Conservation (phyloP, 1,139 yeast species). For the Candida tetrigidarum region DNA sequence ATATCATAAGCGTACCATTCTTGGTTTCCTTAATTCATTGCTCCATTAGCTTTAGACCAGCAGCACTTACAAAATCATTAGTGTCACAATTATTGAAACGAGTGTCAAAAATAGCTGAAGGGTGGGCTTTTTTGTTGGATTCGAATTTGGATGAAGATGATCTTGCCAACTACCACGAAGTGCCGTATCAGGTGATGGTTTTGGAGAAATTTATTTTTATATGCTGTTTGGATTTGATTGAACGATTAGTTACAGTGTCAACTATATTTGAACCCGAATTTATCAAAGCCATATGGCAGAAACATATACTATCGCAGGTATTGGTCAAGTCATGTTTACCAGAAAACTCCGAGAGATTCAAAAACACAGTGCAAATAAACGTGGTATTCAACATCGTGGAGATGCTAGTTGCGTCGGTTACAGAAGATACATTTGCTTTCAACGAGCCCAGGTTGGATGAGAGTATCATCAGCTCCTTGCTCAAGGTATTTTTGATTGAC, state of each 20-base stretch:
- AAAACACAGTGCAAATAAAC: constrained; percentile 42
- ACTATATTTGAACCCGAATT: constrained; percentile 27
- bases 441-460: constrained; percentile 23
- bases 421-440: constrained; percentile 34
- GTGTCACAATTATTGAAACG: constrained; percentile 22
- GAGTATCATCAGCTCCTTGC: constrained; percentile 38
- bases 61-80: constrained; percentile 50
- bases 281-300: constrained; percentile 29
- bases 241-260: constrained; percentile 34
- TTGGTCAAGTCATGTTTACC: constrained; percentile 38
- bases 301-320: constrained; percentile 23
- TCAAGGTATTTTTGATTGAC: constrained; percentile 44
- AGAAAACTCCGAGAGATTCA: constrained; percentile 44
- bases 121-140: constrained; percentile 30
- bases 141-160: constrained; percentile 37
- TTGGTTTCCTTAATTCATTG: constrained; percentile 56
- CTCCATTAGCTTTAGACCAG: constrained; percentile 56
- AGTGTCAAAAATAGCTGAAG: constrained; percentile 24
- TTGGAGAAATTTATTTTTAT: constrained; percentile 54
- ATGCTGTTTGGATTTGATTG: constrained; percentile 60
- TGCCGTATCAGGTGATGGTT: constrained; percentile 44
- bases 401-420: constrained; percentile 43
- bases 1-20: constrained; percentile 53
- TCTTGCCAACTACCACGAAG: constrained; percentile 35
- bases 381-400: constrained; percentile 42